Conservation (phyloP, 305 asterid genomes). For the Ilex paraguariensis region DNA sequence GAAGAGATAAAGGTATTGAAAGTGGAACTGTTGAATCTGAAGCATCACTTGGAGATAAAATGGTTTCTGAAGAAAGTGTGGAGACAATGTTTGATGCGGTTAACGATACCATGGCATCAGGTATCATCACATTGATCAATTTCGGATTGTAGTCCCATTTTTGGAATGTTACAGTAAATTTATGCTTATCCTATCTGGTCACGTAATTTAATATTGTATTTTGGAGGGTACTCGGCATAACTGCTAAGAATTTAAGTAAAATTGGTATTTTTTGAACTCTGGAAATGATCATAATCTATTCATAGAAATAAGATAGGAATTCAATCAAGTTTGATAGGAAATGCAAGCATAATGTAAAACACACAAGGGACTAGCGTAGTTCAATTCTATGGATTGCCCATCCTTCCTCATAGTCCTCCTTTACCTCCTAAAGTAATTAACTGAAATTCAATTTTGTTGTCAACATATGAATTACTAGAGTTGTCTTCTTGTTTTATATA, state of each 20-base stretch:
- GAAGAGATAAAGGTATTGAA: slow-evolving; percentile 19
- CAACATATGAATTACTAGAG: no score
- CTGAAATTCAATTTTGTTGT: no score
- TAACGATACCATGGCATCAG: slow-evolving; percentile 23
- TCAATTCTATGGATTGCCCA: no score
- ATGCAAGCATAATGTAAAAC: no score
- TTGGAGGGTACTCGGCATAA: no score
- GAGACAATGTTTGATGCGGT: slow-evolving; percentile 27
- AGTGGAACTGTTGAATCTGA: slow-evolving; percentile 30
- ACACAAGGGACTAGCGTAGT: no score
- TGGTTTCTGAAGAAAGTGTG: slow-evolving; percentile 25
- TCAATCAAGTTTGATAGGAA: background rate
- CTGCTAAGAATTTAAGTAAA: no score
- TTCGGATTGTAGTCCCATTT: background rate
- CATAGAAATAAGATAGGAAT: background rate
- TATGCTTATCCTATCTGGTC: background rate
- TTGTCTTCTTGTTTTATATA: no score
- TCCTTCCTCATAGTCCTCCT: no score
- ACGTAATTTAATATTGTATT: no score
- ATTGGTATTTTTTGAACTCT: background rate
- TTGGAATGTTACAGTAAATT: background rate
- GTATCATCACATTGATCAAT: slow-evolving; percentile 25
- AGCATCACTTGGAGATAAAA: slow-evolving; percentile 23
- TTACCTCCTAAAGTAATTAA: no score
- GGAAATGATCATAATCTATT: background rate